Base-by-base conservation (phyloP, 2,329 filamentous ascomycete genomes). In the Phyllosticta citrichinensis region DNA sequence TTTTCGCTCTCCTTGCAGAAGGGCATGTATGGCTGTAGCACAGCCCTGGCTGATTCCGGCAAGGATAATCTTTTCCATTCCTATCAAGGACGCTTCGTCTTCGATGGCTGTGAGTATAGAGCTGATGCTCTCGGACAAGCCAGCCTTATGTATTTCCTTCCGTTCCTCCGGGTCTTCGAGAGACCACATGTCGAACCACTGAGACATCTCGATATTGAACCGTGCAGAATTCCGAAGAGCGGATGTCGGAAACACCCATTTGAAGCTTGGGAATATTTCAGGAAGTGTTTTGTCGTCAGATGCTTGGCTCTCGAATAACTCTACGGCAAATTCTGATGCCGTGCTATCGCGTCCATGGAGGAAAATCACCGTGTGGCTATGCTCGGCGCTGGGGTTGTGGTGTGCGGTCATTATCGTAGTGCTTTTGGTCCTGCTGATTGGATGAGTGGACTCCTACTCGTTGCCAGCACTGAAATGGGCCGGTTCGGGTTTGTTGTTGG, bases 261-360 rank as follows among this genome's bases (percentile, higher is more conserved):
- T 74, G 47, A 70, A 57, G 56, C 59, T 56, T 25, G 74, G 73
- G 47, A 74, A 71, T 11, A 68, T 64, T 40, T 72, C 65, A 11
- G 64, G 66, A 5, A 76, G 66, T 5, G 68, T 70, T 51, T 67
- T 61, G 25, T 58, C 62, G 50, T 67, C 64, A 14, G 66, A 68
- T 17, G 65, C 65, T 60, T 70, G 64, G 50, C 66, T 68, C 59
- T 72, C 71, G 64, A 79, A 75, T 55, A 80, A 66, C 58, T 79
- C 76, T 11, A 52, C 40, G 0, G 72, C 68, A 55, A 77, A 79
- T 33, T 77, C 72, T 0, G 63, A 17, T 20, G 67, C 69, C 2
- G 62, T 65, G 64, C 73, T 77, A 61, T 75, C 77, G 30, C 74
- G 69, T 8, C 76, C 77, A 57, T 80, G 77, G 22, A 80, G 73